A percentile compares a stretch with the other conserved stretches of the same genome.
These are phyloP conservation scores for Esteya vermicola DNA, from an alignment of 2,329 filamentous ascomycete genomes.

Conservation along the genomic window DNA sequence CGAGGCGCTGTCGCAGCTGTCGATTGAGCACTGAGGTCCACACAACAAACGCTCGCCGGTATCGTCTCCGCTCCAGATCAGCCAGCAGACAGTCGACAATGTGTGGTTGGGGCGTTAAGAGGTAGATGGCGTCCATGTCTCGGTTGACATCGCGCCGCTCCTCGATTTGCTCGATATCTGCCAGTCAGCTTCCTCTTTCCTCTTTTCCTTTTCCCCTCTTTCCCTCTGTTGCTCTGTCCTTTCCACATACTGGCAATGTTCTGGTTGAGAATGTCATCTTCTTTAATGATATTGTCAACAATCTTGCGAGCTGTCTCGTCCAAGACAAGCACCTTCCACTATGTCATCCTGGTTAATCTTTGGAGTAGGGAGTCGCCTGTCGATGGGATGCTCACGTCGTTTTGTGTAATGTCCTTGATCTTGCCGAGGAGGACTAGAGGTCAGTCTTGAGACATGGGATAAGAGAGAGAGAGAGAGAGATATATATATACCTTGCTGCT, in stretches of 20 bases:
- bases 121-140: conserved; percentile 88
- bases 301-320: conserved; percentile 75
- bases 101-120: conserved; percentile 72
- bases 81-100: conserved; percentile 90
- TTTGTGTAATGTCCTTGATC: conserved; percentile 64
- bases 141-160: conserved; percentile 68
- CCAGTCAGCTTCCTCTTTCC: not conserved
- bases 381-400: conserved; percentile 47
- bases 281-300: conserved; percentile 78
- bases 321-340: conserved; percentile 96
- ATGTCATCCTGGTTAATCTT: conserved; percentile 1
- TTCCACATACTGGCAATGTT: conserved; percentile 67
- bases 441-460: not conserved
- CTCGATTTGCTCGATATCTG: conserved; percentile 92
- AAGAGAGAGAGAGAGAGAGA: not conserved
- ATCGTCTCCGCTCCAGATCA: conserved; percentile 75
- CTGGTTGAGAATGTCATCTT: conserved; percentile 93
- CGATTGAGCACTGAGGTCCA: conserved; percentile 71
- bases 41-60: conserved; percentile 64
- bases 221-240: not conserved
- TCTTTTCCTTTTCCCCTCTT: not conserved
- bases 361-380: not conserved
- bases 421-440: conserved; percentile 63
- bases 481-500: conserved; percentile 57
- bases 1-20: conserved; percentile 57